Conservation (phyloP, 2,329 filamentous ascomycete species). For the Chaetomiaceae sp. region DNA sequence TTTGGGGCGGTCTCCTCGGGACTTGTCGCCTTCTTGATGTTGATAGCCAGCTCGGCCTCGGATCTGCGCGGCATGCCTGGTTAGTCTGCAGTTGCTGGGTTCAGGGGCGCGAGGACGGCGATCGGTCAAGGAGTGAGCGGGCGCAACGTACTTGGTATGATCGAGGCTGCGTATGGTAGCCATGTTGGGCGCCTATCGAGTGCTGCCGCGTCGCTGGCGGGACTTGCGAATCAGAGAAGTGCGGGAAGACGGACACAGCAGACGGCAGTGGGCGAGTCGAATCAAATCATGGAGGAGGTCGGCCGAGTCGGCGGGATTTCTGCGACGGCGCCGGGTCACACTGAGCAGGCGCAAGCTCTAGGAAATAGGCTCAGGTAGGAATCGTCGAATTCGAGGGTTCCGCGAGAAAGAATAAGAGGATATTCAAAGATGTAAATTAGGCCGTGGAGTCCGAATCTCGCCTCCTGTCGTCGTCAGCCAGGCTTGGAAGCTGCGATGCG, state of each 20-base stretch:
- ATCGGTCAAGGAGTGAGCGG: not conserved
- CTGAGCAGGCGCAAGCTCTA: not conserved
- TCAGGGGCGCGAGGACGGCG: not conserved
- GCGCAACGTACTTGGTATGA: constrained; percentile 30
- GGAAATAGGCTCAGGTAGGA: not conserved
- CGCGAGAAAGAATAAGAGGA: not conserved
- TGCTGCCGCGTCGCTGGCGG: constrained; percentile 4
- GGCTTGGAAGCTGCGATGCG: constrained; percentile 11
- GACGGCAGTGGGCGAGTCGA: constrained; percentile 4
- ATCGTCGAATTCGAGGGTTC: not conserved
- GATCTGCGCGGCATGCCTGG: constrained; percentile 43
- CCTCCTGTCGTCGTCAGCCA: constrained; percentile 23
- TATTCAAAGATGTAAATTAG: constrained; percentile 4
- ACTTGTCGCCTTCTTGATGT: constrained; percentile 67
- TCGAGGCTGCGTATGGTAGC: constrained; percentile 32
- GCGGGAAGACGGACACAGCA: not conserved
- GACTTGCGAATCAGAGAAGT: constrained; percentile 14
- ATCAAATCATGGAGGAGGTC: constrained; percentile 3
- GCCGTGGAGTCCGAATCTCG: constrained; percentile 4
- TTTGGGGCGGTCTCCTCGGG: constrained; percentile 65
- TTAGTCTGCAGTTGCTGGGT: constrained; percentile 17
- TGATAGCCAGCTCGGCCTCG: constrained; percentile 64
- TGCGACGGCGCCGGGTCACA: constrained; percentile 3
- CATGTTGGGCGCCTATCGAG: constrained; percentile 28
- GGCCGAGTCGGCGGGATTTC: constrained; percentile 2